Evolutionary conservation across 1,139 yeast species (phyloP), one percentile per base, ranked within the genome.

Genomic region (Sporopachydermia cereana): DNA sequence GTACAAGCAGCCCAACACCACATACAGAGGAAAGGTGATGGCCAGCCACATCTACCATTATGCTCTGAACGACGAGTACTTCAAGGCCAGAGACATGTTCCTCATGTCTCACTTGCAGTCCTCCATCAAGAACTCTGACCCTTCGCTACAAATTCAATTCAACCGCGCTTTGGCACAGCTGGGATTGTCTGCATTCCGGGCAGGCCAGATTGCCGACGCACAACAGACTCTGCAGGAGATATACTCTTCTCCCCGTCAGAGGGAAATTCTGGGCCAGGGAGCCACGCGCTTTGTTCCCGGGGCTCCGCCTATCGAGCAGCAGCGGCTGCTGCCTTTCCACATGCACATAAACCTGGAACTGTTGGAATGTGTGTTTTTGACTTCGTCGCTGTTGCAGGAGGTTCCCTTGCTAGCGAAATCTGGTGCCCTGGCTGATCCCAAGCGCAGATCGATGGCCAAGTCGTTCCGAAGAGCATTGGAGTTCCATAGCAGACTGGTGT

Each of bases 261-360:
- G 85, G 71, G 98, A 93, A 67, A 75, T 91, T 51, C 75, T 93
- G 53, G 97, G 97, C 49, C 99, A 91, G 70, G 95, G 95, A 48
- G 76, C 80, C 58, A 83, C 76, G 61, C 77, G 86, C 62, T 79
- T 74, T 60, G 69, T 68, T 60, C 79, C 77, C 49, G 76, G 71
- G 57, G 72, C 76, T 29, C 66, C 77, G 46, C 64, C 69, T 20
- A 75, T 73, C 51, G 91, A 82, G 61, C 83, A 77, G 59, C 94
- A 83, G 63, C 83, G 89, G 62, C 76, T 88, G 62, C 74, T 91
- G 61, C 99, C 99, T 49, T 93, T 84, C 83, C 98, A 93, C 68
- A 89, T 86, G 83, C 99, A 93, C 68, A 88, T 93, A 64, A 93
- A 93, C 66, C 72, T 89, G 57, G 98, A 93, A 69, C 77, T 93